Evolutionary conservation across 306 rosid genomes (phyloP), one percentile per base, ranked within the genome.

Genomic region (Astragalus membranaceus): DNA sequence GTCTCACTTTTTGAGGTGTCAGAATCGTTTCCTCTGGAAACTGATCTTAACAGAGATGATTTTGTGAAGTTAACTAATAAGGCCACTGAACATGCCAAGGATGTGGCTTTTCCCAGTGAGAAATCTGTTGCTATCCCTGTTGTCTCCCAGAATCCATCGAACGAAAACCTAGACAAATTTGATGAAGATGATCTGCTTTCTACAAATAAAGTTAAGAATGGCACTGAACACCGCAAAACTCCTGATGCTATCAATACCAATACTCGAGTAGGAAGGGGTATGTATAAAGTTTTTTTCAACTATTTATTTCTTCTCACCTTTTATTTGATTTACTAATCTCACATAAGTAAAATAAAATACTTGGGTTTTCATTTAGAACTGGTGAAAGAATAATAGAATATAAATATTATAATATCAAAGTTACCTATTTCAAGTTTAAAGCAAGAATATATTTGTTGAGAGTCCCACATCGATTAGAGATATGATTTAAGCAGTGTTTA

Each of bases 201-300:
- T 48, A 48, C 76, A 61, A 80, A 71, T 69, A 87, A 82, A 84
- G 83, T 62, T 79, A 88, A 72, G 81, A 73, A 69, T 64, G 84
- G 77, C 43, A 79, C 85, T 42, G 88, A 79, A 80, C 88, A 75
- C 64, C 80, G n/a, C 12, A 90, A 86, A 37, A 82, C 76, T 84
- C 72, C 84, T 42, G 69, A 76, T 58, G 68, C 74, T 52, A 71
- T 71, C 74, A 76, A 66, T 75, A 68, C 73, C 69, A 67, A 79
- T 56, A 77, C 85, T 78, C 88, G 91, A 64, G 80, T 83, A 3
- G 86, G 96, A 77, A 81, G 82, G 69, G 92, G 98, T 92, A 81
- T 70, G 85, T 71, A 50, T 39, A 13, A 48, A 48, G 58, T 48
- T 66, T 63, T 3, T 66, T 36, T 44, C 35, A 30, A 17, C 39